Evolutionary conservation across 306 rosid genomes (phyloP).

Genomic region (barrel medic (Medicago truncatula)): DNA sequence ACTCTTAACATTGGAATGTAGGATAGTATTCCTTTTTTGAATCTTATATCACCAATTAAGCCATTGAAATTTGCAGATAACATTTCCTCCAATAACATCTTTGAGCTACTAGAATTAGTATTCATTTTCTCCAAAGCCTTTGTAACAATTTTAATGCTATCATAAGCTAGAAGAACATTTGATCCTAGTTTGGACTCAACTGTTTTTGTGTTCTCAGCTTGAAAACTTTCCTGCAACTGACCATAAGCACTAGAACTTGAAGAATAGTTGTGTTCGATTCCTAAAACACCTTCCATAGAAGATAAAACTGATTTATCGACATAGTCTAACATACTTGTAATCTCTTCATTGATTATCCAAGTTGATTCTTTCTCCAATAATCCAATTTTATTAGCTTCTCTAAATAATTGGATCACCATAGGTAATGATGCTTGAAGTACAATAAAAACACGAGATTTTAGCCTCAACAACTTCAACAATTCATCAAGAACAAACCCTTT

Average conservation of each 20-base stretch:
- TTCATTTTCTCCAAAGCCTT: constrained; percentile 50
- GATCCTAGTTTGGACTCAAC: constrained; percentile 45
- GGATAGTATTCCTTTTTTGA: constrained; percentile 47
- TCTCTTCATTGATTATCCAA: constrained; percentile 64
- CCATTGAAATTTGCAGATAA: constrained; percentile 53
- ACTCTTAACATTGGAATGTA: constrained; percentile 48
- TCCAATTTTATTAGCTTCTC: constrained; percentile 59
- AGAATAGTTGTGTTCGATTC: constrained; percentile 53
- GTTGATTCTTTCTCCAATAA: constrained; percentile 52
- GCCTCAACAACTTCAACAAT: constrained; percentile 43
- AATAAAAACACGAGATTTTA: constrained; percentile 62
- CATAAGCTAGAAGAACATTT: constrained; percentile 63
- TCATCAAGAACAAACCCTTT: constrained; percentile 59
- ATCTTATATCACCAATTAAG: constrained; percentile 59
- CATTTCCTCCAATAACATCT: constrained; percentile 34
- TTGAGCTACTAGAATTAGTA: constrained; percentile 32
- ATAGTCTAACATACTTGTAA: constrained; percentile 46
- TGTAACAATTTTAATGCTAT: constrained; percentile 49
- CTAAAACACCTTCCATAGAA: constrained; percentile 61
- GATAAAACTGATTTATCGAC: constrained; percentile 44
- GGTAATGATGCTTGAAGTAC: constrained; percentile 64
- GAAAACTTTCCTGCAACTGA: constrained; percentile 46
- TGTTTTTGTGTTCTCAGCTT: constrained; percentile 28
- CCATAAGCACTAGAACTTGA: constrained; percentile 36
- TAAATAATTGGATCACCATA: constrained; percentile 56